Percentiles rank a stretch among this genome's conserved stretches.
phyloP scores from a whole-genome alignment of 257 asterid genomes.

The Penstemon eatonii region DNA sequence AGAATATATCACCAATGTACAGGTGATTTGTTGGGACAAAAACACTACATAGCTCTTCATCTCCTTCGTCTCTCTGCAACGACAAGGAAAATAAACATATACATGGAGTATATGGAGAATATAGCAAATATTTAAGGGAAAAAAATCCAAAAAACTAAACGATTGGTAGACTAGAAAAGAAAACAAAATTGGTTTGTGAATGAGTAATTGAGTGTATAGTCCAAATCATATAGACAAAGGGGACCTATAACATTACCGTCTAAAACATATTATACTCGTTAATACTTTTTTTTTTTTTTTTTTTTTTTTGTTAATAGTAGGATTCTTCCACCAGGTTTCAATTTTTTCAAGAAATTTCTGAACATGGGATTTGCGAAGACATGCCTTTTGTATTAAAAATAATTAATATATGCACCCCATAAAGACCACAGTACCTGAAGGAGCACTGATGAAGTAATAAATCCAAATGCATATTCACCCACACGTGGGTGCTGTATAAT shows the following conservation, averaged over 20 bases:
- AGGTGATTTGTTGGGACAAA: constrained; percentile 91
- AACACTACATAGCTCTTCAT: constrained; percentile 85
- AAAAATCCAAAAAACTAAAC: neutral
- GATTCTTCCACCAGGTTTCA: constrained; percentile 14
- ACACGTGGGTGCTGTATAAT: constrained; percentile 88
- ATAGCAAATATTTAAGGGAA: neutral
- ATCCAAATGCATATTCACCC: constrained; percentile 37
- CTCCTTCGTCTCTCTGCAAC: constrained; percentile 76
- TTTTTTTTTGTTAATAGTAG: neutral
- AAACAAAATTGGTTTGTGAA: too few relatives aligned
- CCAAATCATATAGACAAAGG: too few relatives aligned
- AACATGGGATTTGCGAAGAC: too few relatives aligned
- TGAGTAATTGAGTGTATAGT: too few relatives aligned
- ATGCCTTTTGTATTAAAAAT: too few relatives aligned
- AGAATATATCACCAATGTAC: constrained; percentile 75
- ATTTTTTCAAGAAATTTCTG: neutral
- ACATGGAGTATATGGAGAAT: neutral
- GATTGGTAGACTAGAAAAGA: too few relatives aligned
- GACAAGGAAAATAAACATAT: constrained; percentile 20
- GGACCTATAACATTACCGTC: too few relatives aligned
- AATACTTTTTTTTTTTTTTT: too few relatives aligned
- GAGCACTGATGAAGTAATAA: constrained; percentile 2
- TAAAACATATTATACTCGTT: too few relatives aligned
- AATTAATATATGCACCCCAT: too few relatives aligned
- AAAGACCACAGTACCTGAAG: constrained; percentile 59